phyloP scores from a whole-genome alignment of 1,139 yeast species.

The Yamadazyma aaseri region DNA sequence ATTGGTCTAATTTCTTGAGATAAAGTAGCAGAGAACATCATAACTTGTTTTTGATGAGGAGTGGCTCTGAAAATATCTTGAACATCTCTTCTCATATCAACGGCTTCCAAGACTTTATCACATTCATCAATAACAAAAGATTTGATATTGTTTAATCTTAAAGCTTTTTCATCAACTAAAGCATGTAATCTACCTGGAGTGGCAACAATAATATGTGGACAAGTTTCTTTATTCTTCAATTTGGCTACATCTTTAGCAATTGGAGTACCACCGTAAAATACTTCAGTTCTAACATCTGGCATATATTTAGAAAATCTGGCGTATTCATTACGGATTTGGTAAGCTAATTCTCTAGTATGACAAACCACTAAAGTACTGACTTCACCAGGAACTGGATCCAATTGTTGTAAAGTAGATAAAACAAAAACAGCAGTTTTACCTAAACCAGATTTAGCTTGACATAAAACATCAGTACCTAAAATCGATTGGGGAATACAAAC shows the following conservation, averaged over 20 bases:
- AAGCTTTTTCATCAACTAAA: slow-evolving; percentile 84
- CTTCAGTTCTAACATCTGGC: slow-evolving; percentile 97
- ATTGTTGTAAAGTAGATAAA: slow-evolving; percentile 91
- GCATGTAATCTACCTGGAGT: slow-evolving; percentile 98
- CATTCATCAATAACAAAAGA: slow-evolving; percentile 97
- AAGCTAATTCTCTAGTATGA: slow-evolving; percentile 98
- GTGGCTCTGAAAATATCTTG: slow-evolving; percentile 97
- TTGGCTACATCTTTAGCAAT: slow-evolving; percentile 83
- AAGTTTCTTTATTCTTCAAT: slow-evolving; percentile 87
- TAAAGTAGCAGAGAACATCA: slow-evolving; percentile 98
- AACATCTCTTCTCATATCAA: slow-evolving; percentile 97
- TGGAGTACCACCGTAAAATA: slow-evolving; percentile 95
- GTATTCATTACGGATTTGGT: slow-evolving; percentile 96
- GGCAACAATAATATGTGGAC: slow-evolving; percentile 96
- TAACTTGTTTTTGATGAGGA: slow-evolving; percentile 97
- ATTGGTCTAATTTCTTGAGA: slow-evolving; percentile 94
- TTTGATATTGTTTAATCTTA: slow-evolving; percentile 86
- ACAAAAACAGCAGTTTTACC: slow-evolving; percentile 99
- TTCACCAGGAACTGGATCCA: slow-evolving; percentile 97
- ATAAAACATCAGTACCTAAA: slow-evolving; percentile 94
- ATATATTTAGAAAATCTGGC: slow-evolving; percentile 96
- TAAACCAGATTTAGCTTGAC: slow-evolving; percentile 99
- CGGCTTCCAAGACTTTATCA: slow-evolving; percentile 91
- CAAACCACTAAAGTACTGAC: slow-evolving; percentile 91
- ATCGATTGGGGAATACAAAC: slow-evolving; percentile 98